phyloP scores from a whole-genome alignment of 768 basidiomycete species.

The Kwoniella dejecticola region DNA sequence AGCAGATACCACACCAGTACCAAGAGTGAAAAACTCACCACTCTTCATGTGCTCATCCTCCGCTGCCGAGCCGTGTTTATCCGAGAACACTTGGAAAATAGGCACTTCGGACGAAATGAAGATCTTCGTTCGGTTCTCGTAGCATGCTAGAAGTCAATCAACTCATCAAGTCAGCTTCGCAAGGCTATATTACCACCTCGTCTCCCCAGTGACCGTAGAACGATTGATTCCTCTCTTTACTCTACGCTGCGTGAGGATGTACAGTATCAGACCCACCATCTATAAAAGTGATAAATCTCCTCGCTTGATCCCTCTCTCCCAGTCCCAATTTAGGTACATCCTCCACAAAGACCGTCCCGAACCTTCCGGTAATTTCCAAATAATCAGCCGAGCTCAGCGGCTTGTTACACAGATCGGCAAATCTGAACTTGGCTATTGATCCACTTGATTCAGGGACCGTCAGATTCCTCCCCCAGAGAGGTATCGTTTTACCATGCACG shows the following conservation, averaged over 20 bases:
- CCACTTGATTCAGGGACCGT: conserved; percentile 76
- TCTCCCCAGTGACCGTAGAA: too few species aligned
- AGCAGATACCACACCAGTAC: too few species aligned
- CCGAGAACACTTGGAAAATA: conserved; percentile 84
- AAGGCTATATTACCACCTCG: too few species aligned
- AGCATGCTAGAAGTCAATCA: conserved; percentile 66
- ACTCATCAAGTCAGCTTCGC: too few species aligned
- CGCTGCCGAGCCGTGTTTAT: conserved; percentile 58
- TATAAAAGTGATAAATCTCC: conserved; percentile 96
- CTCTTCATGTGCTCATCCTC: conserved; percentile 75
- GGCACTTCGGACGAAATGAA: conserved; percentile 92
- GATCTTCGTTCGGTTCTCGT: conserved; percentile 91
- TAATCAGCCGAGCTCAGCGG: conserved; percentile 95
- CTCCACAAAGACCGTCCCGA: conserved; percentile 81
- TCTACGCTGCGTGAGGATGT: not conserved
- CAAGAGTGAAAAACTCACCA: conserved; percentile 34
- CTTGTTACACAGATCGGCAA: conserved; percentile 80
- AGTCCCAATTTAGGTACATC: conserved; percentile 88
- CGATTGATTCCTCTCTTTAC: not conserved
- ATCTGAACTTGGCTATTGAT: conserved; percentile 80
- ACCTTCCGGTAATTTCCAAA: conserved; percentile 84
- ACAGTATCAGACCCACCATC: conserved; percentile 65
- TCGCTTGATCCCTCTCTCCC: conserved; percentile 82
- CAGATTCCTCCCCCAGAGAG: conserved; percentile 88
- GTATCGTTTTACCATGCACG: conserved; percentile 66